phyloP scores from a whole-genome alignment of 805 yeast genomes.

The Spathaspora hagerdaliae region DNA sequence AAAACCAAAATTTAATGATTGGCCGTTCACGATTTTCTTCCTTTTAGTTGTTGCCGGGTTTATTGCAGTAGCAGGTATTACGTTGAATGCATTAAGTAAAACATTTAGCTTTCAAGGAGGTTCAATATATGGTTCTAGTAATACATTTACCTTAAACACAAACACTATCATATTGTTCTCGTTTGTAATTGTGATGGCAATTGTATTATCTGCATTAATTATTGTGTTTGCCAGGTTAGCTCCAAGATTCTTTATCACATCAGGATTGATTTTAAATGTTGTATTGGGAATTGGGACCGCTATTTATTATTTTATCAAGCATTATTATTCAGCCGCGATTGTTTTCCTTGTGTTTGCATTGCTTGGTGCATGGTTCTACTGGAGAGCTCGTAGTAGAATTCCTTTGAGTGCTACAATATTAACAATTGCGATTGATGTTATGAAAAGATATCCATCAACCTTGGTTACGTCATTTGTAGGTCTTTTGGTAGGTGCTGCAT shows the following conservation, averaged over 20 bases:
- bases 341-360: conserved; percentile 65
- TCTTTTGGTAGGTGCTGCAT: conserved; percentile 52
- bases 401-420: conserved; percentile 72
- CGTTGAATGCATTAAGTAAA: conserved; percentile 58
- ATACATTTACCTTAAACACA: conserved; percentile 65
- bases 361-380: conserved; percentile 65
- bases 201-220: conserved; percentile 55
- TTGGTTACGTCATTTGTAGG: conserved; percentile 60
- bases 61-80: conserved; percentile 63
- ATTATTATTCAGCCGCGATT: conserved; percentile 77
- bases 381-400: conserved; percentile 66
- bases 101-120: conserved; percentile 56
- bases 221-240: conserved; percentile 58
- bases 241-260: conserved; percentile 63
- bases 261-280: conserved; percentile 66
- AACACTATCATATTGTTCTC: conserved; percentile 70
- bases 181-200: conserved; percentile 57
- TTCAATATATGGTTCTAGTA: conserved; percentile 52
- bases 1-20: conserved; percentile 64
- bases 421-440: conserved; percentile 71
- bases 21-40: conserved; percentile 60
- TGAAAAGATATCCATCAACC: conserved; percentile 68
- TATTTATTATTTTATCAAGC: conserved; percentile 62
- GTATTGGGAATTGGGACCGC: conserved; percentile 71
- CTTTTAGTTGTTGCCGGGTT: conserved; percentile 55